These are phyloP conservation scores for Usnea hakonensis DNA, from an alignment of 495 filamentous ascomycete genomes.

Conservation along the genomic window DNA sequence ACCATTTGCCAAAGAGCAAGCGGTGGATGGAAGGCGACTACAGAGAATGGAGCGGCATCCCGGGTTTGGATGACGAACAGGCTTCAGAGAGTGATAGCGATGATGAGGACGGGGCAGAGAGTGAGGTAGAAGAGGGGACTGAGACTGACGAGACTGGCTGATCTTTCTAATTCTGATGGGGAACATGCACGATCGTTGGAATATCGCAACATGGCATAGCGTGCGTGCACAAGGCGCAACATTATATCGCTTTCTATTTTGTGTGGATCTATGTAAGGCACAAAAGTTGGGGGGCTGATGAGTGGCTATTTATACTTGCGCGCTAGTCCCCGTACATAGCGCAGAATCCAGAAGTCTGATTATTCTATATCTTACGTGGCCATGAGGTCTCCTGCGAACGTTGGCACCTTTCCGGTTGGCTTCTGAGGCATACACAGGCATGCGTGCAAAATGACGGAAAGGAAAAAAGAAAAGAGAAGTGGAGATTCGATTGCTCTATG, in stretches of 20 bases:
- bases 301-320: background rate
- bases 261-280: background rate
- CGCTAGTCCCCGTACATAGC: background rate
- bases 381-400: background rate
- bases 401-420: background rate
- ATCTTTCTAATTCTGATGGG: background rate
- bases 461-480: background rate
- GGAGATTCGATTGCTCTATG: no score
- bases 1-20: slow-evolving; percentile 74
- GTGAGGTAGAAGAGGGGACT: slow-evolving; percentile 34
- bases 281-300: background rate
- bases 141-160: slow-evolving; percentile 19
- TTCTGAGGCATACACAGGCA: background rate
- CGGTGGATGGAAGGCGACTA: slow-evolving; percentile 83
- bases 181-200: background rate
- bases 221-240: slow-evolving; percentile 1
- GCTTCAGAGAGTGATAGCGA: slow-evolving; percentile 47
- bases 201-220: slow-evolving; percentile 3
- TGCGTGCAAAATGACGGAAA: background rate
- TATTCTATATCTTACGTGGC: background rate
- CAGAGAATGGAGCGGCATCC: slow-evolving; percentile 70
- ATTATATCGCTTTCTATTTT: background rate
- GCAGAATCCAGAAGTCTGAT: background rate
- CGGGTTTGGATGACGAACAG: slow-evolving; percentile 51
- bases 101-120: slow-evolving; percentile 47